Conservation (phyloP, 225 moss, liverwort and hornwort species). For the Lunularia cruciata region DNA sequence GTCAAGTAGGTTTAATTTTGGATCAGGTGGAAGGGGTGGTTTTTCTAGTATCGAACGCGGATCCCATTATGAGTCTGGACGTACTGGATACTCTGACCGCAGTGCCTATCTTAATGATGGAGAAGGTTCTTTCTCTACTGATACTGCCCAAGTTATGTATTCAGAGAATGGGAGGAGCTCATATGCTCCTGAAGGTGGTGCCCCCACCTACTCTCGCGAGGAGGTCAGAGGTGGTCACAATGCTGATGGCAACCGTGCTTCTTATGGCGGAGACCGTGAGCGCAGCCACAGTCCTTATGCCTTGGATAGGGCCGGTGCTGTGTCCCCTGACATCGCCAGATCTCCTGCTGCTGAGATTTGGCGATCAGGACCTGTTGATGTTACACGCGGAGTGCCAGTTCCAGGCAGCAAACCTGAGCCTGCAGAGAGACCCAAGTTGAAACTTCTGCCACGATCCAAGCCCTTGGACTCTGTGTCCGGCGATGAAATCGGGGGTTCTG, state of each 20-base stretch:
- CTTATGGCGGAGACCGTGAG: slow-evolving; percentile 10
- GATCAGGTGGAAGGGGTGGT: slow-evolving; percentile 19
- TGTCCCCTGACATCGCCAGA: slow-evolving; percentile 17
- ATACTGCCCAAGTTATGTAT: slow-evolving; percentile 14
- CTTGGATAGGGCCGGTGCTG: slow-evolving; percentile 16
- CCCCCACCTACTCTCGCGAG: slow-evolving; percentile 6
- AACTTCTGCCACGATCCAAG: slow-evolving; percentile 87
- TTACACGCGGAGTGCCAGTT: slow-evolving; percentile 34
- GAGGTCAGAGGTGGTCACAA: slow-evolving; percentile 9
- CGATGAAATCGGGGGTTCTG: slow-evolving; percentile 43
- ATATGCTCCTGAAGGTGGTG: slow-evolving; percentile 18
- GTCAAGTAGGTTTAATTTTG: slow-evolving; percentile 23
- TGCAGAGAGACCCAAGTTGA: slow-evolving; percentile 82
- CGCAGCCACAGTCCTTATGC: slow-evolving; percentile 21
- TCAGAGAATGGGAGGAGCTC: slow-evolving; percentile 30
- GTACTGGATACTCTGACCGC: slow-evolving; percentile 30
- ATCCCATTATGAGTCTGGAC: slow-evolving; percentile 18
- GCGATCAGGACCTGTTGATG: slow-evolving; percentile 38
- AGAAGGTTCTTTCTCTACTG: slow-evolving; percentile 19
- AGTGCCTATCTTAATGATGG: slow-evolving; percentile 22
- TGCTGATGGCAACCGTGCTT: slow-evolving; percentile 18
- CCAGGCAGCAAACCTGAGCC: slow-evolving; percentile 37
- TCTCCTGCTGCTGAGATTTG: slow-evolving; percentile 18
- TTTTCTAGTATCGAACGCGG: slow-evolving; percentile 14
- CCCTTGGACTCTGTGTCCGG: slow-evolving; percentile 53